Percentiles rank a stretch among this genome's conserved stretches.
These are phyloP conservation scores for Cryptococcus floricola DNA, from an alignment of 1,284 basidiomycete genomes.

Conservation along the genomic window DNA sequence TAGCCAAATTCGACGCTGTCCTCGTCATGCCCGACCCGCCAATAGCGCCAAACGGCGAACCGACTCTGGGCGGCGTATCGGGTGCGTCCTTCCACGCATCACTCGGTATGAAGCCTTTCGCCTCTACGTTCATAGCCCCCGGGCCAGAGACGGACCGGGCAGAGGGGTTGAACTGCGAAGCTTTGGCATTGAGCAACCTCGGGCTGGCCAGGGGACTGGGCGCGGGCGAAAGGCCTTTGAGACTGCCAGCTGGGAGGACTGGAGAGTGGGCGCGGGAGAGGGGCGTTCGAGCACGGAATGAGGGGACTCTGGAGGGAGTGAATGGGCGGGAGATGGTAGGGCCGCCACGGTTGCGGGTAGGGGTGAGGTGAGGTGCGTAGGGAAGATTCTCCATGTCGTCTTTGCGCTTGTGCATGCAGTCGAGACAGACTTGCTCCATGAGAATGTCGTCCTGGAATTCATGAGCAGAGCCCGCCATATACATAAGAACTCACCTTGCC, in stretches of 20 bases:
- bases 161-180: conserved; percentile 63
- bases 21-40: conserved; percentile 53
- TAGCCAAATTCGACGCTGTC: conserved; percentile 76
- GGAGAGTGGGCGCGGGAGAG: conserved; percentile 42
- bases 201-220: conserved; percentile 58
- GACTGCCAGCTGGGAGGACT: conserved; percentile 45
- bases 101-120: conserved; percentile 56
- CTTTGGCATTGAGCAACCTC: conserved; percentile 62
- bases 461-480: not conserved
- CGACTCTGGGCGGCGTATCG: conserved; percentile 29
- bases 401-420: conserved; percentile 48
- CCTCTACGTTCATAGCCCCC: conserved; percentile 8
- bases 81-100: conserved; percentile 42
- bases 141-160: conserved; percentile 64
- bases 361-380: conserved; percentile 43
- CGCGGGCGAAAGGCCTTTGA: conserved; percentile 57
- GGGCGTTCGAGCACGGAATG: conserved; percentile 44
- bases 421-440: conserved; percentile 49
- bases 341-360: conserved; percentile 34
- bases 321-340: conserved; percentile 40
- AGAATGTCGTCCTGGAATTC: conserved; percentile 40
- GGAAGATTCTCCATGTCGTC: conserved; percentile 46
- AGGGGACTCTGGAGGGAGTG: conserved; percentile 46
- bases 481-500: conserved; percentile 56
- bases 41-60: conserved; percentile 49